phyloP scores from a whole-genome alignment of 768 basidiomycete species.

The Agaricus subrufescens region DNA sequence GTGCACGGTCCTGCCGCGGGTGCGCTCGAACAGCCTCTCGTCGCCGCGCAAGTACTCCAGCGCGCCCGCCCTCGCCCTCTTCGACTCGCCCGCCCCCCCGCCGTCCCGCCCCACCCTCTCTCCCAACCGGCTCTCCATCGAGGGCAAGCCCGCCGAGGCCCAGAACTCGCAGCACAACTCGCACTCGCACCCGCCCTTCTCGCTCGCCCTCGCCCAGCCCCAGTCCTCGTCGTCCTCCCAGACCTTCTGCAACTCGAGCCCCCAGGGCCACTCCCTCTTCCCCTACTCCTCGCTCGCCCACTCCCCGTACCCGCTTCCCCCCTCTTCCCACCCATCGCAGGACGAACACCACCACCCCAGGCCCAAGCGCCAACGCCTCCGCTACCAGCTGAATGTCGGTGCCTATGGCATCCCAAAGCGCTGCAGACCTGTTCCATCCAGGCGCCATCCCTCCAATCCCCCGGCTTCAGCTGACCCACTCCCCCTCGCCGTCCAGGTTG shows the following conservation, averaged over 20 bases:
- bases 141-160: conserved; percentile 14
- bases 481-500: conserved; percentile 69
- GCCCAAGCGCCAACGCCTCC: conserved; percentile 24
- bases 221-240: conserved; percentile 4
- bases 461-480: conserved; percentile 21
- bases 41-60: conserved; percentile 41
- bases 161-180: conserved; percentile 12
- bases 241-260: conserved; percentile 3
- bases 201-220: conserved; percentile 14
- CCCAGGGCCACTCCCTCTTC: conserved; percentile 25
- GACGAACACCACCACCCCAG: conserved; percentile 14
- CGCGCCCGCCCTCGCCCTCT: conserved; percentile 17
- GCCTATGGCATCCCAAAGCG: conserved; percentile 84
- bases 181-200: conserved; percentile 12
- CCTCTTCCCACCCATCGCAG: conserved; percentile 19
- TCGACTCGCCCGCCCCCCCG: conserved; percentile 19
- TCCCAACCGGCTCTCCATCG: conserved; percentile 13
- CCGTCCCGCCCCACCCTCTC: conserved; percentile 15
- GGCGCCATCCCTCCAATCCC: conserved; percentile 12
- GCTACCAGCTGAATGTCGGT: conserved; percentile 61
- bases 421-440: conserved; percentile 17
- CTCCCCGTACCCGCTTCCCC: conserved; percentile 23
- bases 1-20: conserved; percentile 37
- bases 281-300: conserved; percentile 25
- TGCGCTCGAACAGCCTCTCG: conserved; percentile 38